Evolutionary conservation across 495 filamentous ascomycete species (phyloP), one percentile per base, ranked within the genome.

Genomic region (Talaromyces liani): DNA sequence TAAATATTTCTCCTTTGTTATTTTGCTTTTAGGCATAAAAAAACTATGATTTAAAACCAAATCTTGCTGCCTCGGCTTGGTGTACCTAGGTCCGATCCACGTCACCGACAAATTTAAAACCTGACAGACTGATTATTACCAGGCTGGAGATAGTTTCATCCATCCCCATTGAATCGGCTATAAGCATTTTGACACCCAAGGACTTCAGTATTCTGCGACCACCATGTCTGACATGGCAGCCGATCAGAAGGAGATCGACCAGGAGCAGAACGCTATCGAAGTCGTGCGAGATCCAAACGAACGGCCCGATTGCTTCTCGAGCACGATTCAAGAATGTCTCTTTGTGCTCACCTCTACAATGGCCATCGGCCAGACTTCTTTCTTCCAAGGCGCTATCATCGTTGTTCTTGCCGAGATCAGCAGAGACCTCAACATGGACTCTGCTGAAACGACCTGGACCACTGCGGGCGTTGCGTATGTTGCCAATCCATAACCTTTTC

Each of bases 391-490:
- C 6, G 75, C 80, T 16, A 78, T 81, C 14, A 79, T 84, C 3
- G 86, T 88, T 14, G 84, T 89, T 54, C 87, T 87, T 0, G 84
- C 83, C 4, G 82, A 82, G 31, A 87, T 90, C 63, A 86, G 83
- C 6, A 66, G 65, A 9, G 84, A 87, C 67, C 69, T 91, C 54
- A 66, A 82, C 16, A 90, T 91, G 88, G 84, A 83, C 6, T 84
- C 82, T 51, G 84, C 86, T 3, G 79, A 91, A 67, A 85, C 90
- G 51, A 88, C 85, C 9, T 91, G 88, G 88, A 86, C 90, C n/a
- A 82, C 78, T 61, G 85, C 85, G n/a, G 80, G 84, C 58, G 77
- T 80, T 31, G 76, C 82, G 80, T 88, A 75, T 25, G 82, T 78
- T 22, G 8, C 14, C 63, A 45, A 14, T 56, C 53, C 1, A 27